Evolutionary conservation across 148 eudicot genomes (phyloP).

Genomic region (Amaranthus cruentus): DNA sequence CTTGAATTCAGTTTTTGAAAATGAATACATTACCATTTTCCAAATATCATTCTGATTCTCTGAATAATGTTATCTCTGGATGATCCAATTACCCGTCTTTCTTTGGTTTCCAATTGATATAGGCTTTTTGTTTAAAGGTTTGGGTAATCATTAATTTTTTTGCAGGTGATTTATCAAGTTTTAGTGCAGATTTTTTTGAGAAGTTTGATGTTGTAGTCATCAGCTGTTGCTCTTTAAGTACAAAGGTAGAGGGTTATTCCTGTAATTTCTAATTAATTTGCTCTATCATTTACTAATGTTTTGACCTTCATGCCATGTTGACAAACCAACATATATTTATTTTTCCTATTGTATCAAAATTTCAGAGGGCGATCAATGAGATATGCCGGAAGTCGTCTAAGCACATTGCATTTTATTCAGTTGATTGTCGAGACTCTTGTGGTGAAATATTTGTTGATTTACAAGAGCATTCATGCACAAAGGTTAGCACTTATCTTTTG

Average conservation of each 20-base stretch:
- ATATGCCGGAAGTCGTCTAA: constrained; percentile 75
- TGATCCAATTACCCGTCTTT: not conserved
- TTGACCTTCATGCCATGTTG: not conserved
- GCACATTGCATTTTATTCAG: constrained; percentile 78
- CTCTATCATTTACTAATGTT: not conserved
- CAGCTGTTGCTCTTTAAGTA: constrained; percentile 59
- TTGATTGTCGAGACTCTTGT: constrained; percentile 86
- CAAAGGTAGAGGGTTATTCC: constrained; percentile 44
- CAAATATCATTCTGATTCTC: not conserved
- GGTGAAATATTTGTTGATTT: constrained; percentile 95
- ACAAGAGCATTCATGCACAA: constrained; percentile 60
- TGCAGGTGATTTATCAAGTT: constrained; percentile 70
- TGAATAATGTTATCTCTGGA: not conserved
- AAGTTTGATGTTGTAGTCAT: constrained; percentile 84
- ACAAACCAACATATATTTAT: not conserved
- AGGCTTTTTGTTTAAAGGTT: not conserved
- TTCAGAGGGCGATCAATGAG: constrained; percentile 68
- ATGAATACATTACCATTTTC: not conserved
- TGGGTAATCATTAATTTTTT: not conserved
- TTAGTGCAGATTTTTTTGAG: constrained; percentile 51
- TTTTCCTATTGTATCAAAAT: constrained; percentile 8
- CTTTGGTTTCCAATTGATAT: not conserved
- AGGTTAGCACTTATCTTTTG: constrained; percentile 35
- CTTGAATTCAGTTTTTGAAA: not conserved
- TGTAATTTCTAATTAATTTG: not conserved